phyloP scores from a whole-genome alignment of 371 early-diverging fungal species.

The Mortierella sp. region DNA sequence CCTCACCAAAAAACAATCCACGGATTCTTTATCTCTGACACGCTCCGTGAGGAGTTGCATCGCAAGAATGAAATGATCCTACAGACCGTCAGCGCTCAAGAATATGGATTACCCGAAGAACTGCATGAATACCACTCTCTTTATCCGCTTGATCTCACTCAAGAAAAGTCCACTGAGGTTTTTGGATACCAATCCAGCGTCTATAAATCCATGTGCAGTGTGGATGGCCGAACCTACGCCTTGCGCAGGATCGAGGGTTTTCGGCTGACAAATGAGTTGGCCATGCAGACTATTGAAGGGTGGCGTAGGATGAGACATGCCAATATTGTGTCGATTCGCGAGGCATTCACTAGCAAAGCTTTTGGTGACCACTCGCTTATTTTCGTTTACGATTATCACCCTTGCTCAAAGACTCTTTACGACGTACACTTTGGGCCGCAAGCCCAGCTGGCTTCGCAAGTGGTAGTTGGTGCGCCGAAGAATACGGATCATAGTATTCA shows the following conservation, averaged over 20 bases:
- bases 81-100: conserved; percentile 70
- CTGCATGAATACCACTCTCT: conserved; percentile 88
- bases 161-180: conserved; percentile 61
- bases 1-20: conserved; percentile 84
- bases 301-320: conserved; percentile 90
- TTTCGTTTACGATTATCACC: conserved; percentile 93
- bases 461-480: conserved; percentile 58
- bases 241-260: conserved; percentile 88
- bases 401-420: conserved; percentile 81
- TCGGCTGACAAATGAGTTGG: conserved; percentile 81
- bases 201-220: conserved; percentile 86
- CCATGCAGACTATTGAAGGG: conserved; percentile 84
- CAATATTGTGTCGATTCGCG: conserved; percentile 88
- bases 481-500: conserved; percentile 64
- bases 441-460: conserved; percentile 63
- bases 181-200: conserved; percentile 85
- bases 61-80: conserved; percentile 77
- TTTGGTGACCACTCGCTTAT: conserved; percentile 94
- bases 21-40: conserved; percentile 87
- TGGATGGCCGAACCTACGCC: conserved; percentile 88
- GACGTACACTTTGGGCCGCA: conserved; percentile 75
- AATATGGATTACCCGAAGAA: conserved; percentile 75
- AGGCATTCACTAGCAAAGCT: conserved; percentile 94
- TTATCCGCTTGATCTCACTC: conserved; percentile 76
- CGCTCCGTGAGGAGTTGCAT: conserved; percentile 81